Conservation (phyloP, 1,139 yeast species). For the Yamadazyma triangularis region DNA sequence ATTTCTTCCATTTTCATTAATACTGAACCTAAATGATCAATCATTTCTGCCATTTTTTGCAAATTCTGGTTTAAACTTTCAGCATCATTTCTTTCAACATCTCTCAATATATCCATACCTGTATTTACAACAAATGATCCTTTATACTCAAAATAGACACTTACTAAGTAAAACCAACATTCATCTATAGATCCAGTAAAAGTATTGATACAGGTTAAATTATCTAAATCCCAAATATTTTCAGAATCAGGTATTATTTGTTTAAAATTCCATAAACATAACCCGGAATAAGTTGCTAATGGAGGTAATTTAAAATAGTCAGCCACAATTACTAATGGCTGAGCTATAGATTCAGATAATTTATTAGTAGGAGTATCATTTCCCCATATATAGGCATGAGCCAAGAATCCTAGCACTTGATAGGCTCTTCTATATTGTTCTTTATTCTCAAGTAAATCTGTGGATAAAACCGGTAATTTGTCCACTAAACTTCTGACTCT, state of each 20-base stretch:
- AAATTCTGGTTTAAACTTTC: slow-evolving; percentile 39
- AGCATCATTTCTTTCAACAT: slow-evolving; percentile 28
- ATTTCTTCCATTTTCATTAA: slow-evolving; percentile 84
- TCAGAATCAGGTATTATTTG: slow-evolving; percentile 49
- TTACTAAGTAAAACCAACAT: slow-evolving; percentile 88
- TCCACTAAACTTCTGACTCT: slow-evolving; percentile 59
- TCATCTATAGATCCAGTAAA: slow-evolving; percentile 91
- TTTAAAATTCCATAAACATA: slow-evolving; percentile 84
- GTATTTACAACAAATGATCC: slow-evolving; percentile 71
- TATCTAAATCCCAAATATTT: slow-evolving; percentile 50
- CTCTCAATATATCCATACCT: slow-evolving; percentile 39
- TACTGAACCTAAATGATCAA: slow-evolving; percentile 71
- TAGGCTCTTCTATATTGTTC: slow-evolving; percentile 74
- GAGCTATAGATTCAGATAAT: slow-evolving; percentile 64
- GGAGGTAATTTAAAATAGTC: slow-evolving; percentile 74
- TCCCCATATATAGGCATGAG: slow-evolving; percentile 91
- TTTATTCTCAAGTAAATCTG: slow-evolving; percentile 36
- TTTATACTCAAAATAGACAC: slow-evolving; percentile 78
- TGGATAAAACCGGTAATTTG: slow-evolving; percentile 49
- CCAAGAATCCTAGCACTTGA: slow-evolving; percentile 68
- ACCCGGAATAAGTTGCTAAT: slow-evolving; percentile 79
- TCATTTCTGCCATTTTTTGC: slow-evolving; percentile 67
- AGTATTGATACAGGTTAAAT: slow-evolving; percentile 75
- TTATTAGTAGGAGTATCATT: slow-evolving; percentile 61
- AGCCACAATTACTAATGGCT: slow-evolving; percentile 61